Conservation (phyloP, 2,329 filamentous ascomycete genomes). For the Elsinoe necatrix region DNA sequence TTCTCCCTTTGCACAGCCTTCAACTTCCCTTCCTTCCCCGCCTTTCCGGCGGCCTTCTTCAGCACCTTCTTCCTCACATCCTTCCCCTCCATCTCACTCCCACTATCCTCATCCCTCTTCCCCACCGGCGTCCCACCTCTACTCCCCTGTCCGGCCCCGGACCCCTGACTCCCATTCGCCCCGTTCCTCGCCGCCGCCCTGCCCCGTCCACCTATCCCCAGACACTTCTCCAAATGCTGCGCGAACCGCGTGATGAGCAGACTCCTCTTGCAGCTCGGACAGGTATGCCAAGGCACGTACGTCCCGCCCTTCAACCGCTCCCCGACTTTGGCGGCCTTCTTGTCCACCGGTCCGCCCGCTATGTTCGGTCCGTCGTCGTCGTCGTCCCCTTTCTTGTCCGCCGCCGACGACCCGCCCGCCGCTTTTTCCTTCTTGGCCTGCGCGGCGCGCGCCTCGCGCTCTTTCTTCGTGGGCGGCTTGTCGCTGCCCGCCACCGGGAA, state of each 20-base stretch:
- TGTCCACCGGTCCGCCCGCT: constrained; percentile 33
- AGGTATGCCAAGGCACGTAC: constrained; percentile 48
- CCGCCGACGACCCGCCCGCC: constrained; percentile 35
- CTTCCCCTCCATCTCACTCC: constrained; percentile 19
- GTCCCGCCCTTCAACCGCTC: constrained; percentile 43
- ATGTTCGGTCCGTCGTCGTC: constrained; percentile 24
- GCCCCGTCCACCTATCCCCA: constrained; percentile 49
- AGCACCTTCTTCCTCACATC: constrained; percentile 30
- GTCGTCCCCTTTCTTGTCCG: constrained; percentile 34
- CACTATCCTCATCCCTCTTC: constrained; percentile 23
- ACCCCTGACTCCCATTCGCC: constrained; percentile 22
- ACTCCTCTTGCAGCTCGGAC: constrained; percentile 53
- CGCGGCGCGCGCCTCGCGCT: constrained; percentile 60
- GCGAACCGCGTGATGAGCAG: constrained; percentile 53
- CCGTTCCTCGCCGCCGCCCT: constrained; percentile 39
- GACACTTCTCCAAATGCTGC: constrained; percentile 53
- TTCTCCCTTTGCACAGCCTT: constrained; percentile 23
- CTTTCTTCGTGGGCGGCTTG: constrained; percentile 56
- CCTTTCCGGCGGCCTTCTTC: constrained; percentile 35
- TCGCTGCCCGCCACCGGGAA: constrained; percentile 61
- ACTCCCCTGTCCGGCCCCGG: constrained; percentile 21
- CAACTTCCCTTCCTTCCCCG: constrained; percentile 35
- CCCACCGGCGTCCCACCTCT: constrained; percentile 28
- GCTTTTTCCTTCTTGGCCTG: constrained; percentile 22
- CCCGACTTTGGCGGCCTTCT: constrained; percentile 33